Conservation (phyloP, 192 early-diverging fungal species). For the Backusella mclennaniae region DNA sequence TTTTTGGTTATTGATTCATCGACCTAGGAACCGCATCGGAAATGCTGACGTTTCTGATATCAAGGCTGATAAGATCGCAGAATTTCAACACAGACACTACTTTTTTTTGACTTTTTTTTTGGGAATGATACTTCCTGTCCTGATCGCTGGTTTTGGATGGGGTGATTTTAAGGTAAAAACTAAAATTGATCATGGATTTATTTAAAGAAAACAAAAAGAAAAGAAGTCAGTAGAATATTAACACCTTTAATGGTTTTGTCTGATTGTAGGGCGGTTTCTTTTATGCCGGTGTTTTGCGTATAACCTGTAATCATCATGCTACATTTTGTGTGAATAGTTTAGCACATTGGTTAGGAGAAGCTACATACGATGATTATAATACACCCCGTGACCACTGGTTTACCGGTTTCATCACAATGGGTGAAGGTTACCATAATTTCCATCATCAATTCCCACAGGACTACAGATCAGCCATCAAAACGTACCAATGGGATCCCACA, state of each 20-base stretch:
- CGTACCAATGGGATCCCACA: constrained; percentile 82
- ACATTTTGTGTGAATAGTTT: constrained; percentile 86
- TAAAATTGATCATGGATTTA: neutral
- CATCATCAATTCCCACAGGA: constrained; percentile 86
- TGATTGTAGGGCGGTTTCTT: constrained; percentile 64
- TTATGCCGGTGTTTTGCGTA: constrained; percentile 68
- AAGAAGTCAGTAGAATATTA: neutral
- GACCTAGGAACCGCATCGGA: constrained; percentile 65
- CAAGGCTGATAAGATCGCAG: constrained; percentile 64
- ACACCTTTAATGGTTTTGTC: neutral
- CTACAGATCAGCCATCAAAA: constrained; percentile 77
- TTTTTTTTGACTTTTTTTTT: constrained; percentile 63
- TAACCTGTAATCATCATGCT: constrained; percentile 81
- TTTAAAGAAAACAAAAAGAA: neutral
- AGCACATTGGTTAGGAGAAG: constrained; percentile 73
- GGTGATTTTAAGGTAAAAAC: constrained; percentile 57
- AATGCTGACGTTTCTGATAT: constrained; percentile 79
- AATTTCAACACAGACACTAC: constrained; percentile 79
- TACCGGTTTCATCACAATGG: constrained; percentile 73
- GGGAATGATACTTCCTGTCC: constrained; percentile 74
- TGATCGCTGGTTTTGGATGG: constrained; percentile 82
- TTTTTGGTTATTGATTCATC: constrained; percentile 83
- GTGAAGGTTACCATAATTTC: constrained; percentile 86
- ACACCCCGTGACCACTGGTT: constrained; percentile 82
- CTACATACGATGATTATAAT: constrained; percentile 77